Base-by-base conservation (phyloP, 768 basidiomycete genomes). In the Mycena floridula region DNA sequence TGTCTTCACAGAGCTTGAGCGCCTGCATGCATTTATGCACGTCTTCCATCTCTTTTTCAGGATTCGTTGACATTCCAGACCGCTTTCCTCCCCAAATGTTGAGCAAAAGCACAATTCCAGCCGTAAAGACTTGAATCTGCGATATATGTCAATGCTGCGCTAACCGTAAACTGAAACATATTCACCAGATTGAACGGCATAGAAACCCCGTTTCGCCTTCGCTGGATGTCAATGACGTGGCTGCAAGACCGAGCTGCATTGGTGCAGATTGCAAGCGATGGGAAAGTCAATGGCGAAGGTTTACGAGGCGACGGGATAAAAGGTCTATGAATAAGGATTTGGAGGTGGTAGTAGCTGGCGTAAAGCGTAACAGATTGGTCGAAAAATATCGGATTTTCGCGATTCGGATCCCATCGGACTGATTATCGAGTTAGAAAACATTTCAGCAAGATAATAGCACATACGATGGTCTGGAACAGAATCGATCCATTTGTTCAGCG, bases 181-280 rank as follows among this genome's bases (percentile, higher is more conserved):
- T n/a, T 37, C 42, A 54, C 59, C 50, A 56, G 44, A 3, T 37
- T 25, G 27, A 45, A 52, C 13, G 49, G 43, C 28, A 50, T 16
- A 35, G 44, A 32, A 20, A 26, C 12, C 37, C 15, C 42, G 15
- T 15, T 30, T 36, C 46, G 26, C n/a, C 15, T 36, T 46, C 53
- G 48, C 40, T 55, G 59, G 9, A 67, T 63, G 45, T 85, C 79
- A 36, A 82, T 57, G 24, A 89, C 69, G 38, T 81, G 79, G 20
- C 69, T 69, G 40, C 73, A 77, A 0, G 79, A 78, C 8, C 85
- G 68, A 1, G 86, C 81, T 1, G 86, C 75, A 40, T 83, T 86
- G 24, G 78, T 77, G 57, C 84, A 86, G 38, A 88, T 87, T 0
- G 84, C 81, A 7, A 87, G 69, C 0, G 83, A 37, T 71, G 78